Percentiles rank a stretch among this genome's conserved stretches.
Evolutionary conservation across 305 asterid genomes (phyloP).

Genomic region (Rubia occidens): DNA sequence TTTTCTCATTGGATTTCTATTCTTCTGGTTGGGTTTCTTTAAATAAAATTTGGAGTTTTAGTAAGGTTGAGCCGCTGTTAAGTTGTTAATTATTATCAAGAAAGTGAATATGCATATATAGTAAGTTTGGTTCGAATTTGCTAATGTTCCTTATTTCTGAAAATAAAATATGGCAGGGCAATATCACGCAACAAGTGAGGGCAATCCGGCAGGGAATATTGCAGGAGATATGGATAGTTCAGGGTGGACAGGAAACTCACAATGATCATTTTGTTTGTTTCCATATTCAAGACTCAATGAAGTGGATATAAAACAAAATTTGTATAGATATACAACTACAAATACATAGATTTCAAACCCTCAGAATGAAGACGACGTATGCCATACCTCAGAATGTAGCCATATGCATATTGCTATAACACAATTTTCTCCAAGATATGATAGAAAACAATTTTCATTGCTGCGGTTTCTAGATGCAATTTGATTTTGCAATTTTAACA

Average conservation of each 20-base stretch:
- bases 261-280: neutral
- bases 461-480: too few species aligned
- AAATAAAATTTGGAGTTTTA: too few species aligned
- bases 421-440: too few species aligned
- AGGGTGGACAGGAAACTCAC: constrained; percentile 1
- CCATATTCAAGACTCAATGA: neutral
- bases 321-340: neutral
- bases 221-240: neutral
- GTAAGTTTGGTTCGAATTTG: neutral
- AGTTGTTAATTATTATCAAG: too few species aligned
- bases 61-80: too few species aligned
- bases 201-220: neutral
- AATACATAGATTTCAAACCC: neutral
- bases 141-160: neutral
- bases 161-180: neutral
- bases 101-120: neutral
- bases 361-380: neutral
- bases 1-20: too few species aligned
- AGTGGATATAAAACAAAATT: neutral
- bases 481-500: too few species aligned
- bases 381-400: neutral
- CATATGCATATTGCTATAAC: neutral
- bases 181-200: neutral
- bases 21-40: too few species aligned
- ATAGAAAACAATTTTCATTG: too few species aligned